Evolutionary conservation across 2,329 filamentous ascomycete species (phyloP).

Genomic region (Diaporthe helianthi): DNA sequence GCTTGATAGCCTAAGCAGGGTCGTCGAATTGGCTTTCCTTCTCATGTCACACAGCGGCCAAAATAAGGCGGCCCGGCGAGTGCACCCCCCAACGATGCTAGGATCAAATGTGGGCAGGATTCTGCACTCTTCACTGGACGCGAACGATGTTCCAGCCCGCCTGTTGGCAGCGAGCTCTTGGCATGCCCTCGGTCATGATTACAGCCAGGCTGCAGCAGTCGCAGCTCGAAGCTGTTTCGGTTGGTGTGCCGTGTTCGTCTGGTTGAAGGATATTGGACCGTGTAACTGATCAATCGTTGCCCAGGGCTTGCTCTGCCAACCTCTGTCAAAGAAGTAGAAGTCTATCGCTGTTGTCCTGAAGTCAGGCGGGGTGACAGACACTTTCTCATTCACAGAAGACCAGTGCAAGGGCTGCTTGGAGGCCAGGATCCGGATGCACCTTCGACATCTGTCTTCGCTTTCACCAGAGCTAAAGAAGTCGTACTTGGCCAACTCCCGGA

Average conservation of each 20-base stretch:
- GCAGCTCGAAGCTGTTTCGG: neutral
- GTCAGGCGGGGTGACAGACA: neutral
- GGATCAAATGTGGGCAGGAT: constrained; percentile 1
- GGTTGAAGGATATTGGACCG: neutral
- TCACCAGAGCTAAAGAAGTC: neutral
- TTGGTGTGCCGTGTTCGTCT: neutral
- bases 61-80: neutral
- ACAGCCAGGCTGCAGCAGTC: neutral
- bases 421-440: neutral
- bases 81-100: neutral
- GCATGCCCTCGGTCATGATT: constrained; percentile 3
- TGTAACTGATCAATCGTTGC: neutral
- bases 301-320: neutral
- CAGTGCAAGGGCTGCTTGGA: neutral
- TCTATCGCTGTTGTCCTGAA: neutral
- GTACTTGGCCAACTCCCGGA: neutral
- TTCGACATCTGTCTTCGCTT: neutral
- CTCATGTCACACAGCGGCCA: neutral
- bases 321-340: neutral
- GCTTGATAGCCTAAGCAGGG: neutral
- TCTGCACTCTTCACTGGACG: constrained; percentile 13
- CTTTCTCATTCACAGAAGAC: neutral
- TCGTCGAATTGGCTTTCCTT: neutral
- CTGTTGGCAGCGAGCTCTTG: constrained; percentile 4
- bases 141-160: neutral